Evolutionary conservation across 2,329 filamentous ascomycete genomes (phyloP), one percentile per base, ranked within the genome.

Genomic region (Aspergillus calidoustus): DNA sequence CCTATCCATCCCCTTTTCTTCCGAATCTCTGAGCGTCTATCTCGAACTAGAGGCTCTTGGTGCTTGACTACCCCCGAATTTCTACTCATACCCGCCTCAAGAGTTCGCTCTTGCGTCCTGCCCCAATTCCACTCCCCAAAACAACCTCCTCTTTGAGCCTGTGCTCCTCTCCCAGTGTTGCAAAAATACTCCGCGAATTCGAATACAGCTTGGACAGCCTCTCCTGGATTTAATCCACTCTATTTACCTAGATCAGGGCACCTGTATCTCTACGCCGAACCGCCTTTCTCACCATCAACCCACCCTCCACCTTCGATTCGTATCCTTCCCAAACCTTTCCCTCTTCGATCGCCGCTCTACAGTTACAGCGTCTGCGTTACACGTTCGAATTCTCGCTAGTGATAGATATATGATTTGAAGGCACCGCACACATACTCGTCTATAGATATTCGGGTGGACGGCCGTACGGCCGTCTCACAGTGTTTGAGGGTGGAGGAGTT

Each of bases 381-480:
- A 43, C 30, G 6, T 17, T 19, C 22, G 34, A 22, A 41, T 17
- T 30, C 8, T 23, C 4, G 9, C 22, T 48, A 2, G 17, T 6
- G 19, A 38, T 46, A 55, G 4, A n/a, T 47, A 31, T 60, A 69
- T 68, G 64, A 46, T 47, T 59, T 64, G 50, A 54, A 43, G 23
- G 50, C 23, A 57, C 34, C 43, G 25, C 30, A 50, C 64, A 41
- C 41, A 68, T 64, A 61, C 56, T 62, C 51, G 55, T 59, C 54
- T 63, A 54, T 66, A 71, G 64, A 57, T 69, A 49, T 61, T 57
- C 64, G 69, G 71, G 73, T 73, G 68, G 74, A 72, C 73, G 74
- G 74, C 73, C 74, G 68, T 70, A 57, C 60, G 73, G 74, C 74
- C 74, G 71, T 76, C 73, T 75, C 71, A 67, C 69, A 70, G 64